These are phyloP conservation scores for Calocybe gambosa DNA, from an alignment of 1,284 basidiomycete genomes.

Conservation along the genomic window DNA sequence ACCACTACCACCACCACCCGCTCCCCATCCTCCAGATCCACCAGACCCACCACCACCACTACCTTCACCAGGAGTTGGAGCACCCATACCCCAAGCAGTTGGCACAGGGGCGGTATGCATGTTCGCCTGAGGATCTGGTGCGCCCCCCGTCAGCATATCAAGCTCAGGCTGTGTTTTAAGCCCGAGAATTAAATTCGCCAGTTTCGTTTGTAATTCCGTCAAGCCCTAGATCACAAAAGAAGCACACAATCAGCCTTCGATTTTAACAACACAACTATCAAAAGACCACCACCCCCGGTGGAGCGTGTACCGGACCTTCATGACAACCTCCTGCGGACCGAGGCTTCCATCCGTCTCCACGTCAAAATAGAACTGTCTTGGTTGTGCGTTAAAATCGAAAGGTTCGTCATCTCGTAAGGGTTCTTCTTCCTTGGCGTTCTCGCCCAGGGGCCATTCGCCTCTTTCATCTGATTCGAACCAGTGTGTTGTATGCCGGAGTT, in stretches of 20 bases:
- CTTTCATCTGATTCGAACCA: slow-evolving; percentile 87
- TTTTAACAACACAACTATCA: background rate
- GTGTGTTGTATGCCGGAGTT: slow-evolving; percentile 90
- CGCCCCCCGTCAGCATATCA: slow-evolving; percentile 33
- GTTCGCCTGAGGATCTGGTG: slow-evolving; percentile 31
- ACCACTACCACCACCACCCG: slow-evolving; percentile 4
- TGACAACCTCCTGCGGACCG: slow-evolving; percentile 82
- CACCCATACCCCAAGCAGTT: slow-evolving; percentile 26
- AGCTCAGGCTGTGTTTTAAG: slow-evolving; percentile 61
- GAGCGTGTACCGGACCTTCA: slow-evolving; percentile 49
- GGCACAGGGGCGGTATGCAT: slow-evolving; percentile 24
- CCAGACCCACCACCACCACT: slow-evolving; percentile 15
- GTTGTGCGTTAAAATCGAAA: slow-evolving; percentile 86
- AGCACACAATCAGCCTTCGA: background rate
- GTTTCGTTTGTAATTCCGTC: slow-evolving; percentile 73
- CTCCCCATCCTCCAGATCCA: slow-evolving; percentile 20
- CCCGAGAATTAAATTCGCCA: slow-evolving; percentile 74
- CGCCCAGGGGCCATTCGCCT: slow-evolving; percentile 78
- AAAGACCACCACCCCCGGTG: background rate
- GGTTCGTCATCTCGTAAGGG: slow-evolving; percentile 70
- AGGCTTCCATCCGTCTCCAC: slow-evolving; percentile 90
- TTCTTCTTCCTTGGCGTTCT: slow-evolving; percentile 81
- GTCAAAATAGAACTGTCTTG: slow-evolving; percentile 85
- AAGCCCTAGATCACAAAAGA: slow-evolving; percentile 62
- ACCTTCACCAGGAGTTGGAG: background rate